These are phyloP conservation scores for Hypholoma fasciculare DNA, from an alignment of 768 basidiomycete species.

Conservation along the genomic window DNA sequence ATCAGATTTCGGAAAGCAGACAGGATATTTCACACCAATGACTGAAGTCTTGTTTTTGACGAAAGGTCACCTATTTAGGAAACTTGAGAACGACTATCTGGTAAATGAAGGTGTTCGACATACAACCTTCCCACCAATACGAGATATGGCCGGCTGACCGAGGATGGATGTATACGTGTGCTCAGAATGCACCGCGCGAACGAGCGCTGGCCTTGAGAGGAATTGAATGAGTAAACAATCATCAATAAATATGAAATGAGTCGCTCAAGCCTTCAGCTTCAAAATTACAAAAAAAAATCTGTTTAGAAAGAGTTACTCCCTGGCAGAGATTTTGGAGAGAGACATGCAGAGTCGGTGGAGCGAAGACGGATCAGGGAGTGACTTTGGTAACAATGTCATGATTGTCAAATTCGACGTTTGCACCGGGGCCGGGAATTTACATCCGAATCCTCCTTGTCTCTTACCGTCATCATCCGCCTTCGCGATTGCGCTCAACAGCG, in stretches of 20 bases:
- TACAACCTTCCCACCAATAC: not conserved
- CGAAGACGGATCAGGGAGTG: not conserved
- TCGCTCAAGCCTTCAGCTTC: too few relatives aligned
- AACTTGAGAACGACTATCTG: not conserved
- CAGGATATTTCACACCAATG: too few relatives aligned
- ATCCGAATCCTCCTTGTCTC: not conserved
- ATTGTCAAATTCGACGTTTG: not conserved
- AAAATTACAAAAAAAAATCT: too few relatives aligned
- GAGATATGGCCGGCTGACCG: not conserved
- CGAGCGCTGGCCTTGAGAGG: too few relatives aligned
- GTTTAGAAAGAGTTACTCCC: too few relatives aligned
- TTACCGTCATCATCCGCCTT: not conserved
- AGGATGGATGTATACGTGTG: not conserved
- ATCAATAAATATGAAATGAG: too few relatives aligned
- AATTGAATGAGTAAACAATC: too few relatives aligned
- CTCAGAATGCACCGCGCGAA: too few relatives aligned
- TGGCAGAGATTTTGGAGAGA: not conserved
- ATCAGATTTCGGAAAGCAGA: too few relatives aligned
- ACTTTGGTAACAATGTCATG: not conserved
- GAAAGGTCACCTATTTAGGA: not conserved
- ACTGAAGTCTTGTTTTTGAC: too few relatives aligned
- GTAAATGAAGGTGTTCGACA: not conserved
- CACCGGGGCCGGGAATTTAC: not conserved
- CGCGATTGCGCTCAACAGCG: constrained; percentile 20
- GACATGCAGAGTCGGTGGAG: not conserved